A percentile compares a stretch with the other conserved stretches of the same genome.
These are phyloP conservation scores for Trichoderma gracile DNA, from an alignment of 2,329 filamentous ascomycete species.

Conservation along the genomic window DNA sequence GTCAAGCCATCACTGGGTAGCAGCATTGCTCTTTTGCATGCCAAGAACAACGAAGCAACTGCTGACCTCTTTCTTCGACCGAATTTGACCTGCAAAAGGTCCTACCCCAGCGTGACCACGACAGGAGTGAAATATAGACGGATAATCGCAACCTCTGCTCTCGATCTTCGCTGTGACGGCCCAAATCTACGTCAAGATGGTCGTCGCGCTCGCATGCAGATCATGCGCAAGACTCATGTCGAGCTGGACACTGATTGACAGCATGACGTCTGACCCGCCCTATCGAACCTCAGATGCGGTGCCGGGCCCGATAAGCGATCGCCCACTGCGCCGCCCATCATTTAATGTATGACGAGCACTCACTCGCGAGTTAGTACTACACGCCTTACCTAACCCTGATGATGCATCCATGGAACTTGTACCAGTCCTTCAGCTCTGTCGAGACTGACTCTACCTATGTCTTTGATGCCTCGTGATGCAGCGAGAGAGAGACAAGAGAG, in stretches of 20 bases:
- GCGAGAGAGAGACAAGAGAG: slow-evolving; percentile 2
- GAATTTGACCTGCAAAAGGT: neutral
- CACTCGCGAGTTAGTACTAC: neutral
- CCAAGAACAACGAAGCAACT: neutral
- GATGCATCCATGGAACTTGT: no score
- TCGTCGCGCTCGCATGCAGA: neutral
- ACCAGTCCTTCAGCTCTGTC: no score
- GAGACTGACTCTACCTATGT: no score
- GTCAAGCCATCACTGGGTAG: neutral
- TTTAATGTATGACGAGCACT: slow-evolving; percentile 10
- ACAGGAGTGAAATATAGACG: neutral
- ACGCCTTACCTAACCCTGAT: neutral
- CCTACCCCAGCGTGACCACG: neutral
- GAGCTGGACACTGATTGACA: neutral
- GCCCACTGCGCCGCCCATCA: neutral
- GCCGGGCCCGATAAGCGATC: slow-evolving; percentile 3
- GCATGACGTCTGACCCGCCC: neutral
- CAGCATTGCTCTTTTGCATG: neutral
- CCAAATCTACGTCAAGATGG: no score
- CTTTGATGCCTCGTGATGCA: no score
- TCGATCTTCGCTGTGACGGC: no score
- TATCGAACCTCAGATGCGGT: neutral
- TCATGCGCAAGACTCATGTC: neutral
- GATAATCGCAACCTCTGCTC: no score
- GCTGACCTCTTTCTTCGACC: neutral